Base-by-base conservation (phyloP, 306 rosid species). In the Medicago arabica region DNA sequence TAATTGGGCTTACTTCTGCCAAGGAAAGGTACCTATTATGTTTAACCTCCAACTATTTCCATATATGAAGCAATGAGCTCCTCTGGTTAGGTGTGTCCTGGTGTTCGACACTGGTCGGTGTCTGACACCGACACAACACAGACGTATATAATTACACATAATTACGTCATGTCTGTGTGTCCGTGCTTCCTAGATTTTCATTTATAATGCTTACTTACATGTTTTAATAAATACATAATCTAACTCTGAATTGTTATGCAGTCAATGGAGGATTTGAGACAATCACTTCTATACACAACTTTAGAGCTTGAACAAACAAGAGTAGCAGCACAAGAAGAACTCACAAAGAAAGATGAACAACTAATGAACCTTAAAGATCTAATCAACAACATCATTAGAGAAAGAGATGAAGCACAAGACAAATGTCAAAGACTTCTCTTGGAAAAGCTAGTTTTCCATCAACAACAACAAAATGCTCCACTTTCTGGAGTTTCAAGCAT, bases 401-500 rank as follows among this genome's bases (percentile, higher is more conserved):
- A 96, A 61, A 90, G 91, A 86, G 99, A 96, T 46, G 97, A 96
- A 79, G 96, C 91, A 7, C 91, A 86, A 18, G 93, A 85, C 2
- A 90, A 89, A 79, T 88, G 84, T 73, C 92, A 83, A 17, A 89
- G 77, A 38, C 87, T 92, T 39, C 55, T 90, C 47, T 39, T 89
- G 61, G 97, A 92, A 77, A 90, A 86, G 72, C 49, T 95, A 8
- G 50, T 89, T 36, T 72, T 89, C 18, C 84, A 78, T n/a, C 87
- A 82, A 8, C 86, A 81, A 5, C 83, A 79, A 7, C 87, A 75
- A 69, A 72, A 69, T 61, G 91, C 79, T 81, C 96, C 91, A 18
- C 63, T 86, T 14, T 95, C 99, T 40, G 97, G 97, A 69, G 84
- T 90, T 80, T 95, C 99, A 3, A 92, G 97, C 90, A 87, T 92